Percentiles rank a stretch among this genome's conserved stretches.
Conservation (phyloP, 257 asterid species). For the Linaria vulgaris region DNA sequence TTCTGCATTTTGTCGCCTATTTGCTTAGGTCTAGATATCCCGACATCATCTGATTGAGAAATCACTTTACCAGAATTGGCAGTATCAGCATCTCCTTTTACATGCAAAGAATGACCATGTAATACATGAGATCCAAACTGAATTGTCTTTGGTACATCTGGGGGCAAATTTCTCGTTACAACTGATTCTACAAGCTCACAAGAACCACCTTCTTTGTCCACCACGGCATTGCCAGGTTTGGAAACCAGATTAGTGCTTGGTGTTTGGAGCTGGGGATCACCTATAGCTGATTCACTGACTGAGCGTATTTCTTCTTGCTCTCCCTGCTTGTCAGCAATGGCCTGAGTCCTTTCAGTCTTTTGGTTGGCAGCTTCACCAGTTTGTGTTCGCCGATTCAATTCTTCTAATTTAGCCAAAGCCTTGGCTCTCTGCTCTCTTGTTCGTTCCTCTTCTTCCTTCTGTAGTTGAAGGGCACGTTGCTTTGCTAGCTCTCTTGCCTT, state of each 20-base stretch:
- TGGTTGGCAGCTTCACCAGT: conserved; percentile 47
- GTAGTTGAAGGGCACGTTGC: conserved; percentile 75
- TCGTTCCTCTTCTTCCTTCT: conserved; percentile 94
- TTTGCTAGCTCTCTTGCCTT: conserved; percentile 72
- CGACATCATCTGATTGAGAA: conserved; percentile 49
- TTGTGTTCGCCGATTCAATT: conserved; percentile 73
- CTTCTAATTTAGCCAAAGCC: conserved; percentile 91
- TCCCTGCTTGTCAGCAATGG: conserved; percentile 23
- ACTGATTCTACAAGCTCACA: conserved; percentile 38
- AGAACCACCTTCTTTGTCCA: conserved; percentile 26
- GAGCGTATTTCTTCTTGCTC: conserved; percentile 37
- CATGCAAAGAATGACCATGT: conserved; percentile 32
- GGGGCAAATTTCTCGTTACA: conserved; percentile 31
- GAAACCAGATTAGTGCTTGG: conserved; percentile 30
- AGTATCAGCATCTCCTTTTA: conserved; percentile 38
- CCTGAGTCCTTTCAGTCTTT: conserved; percentile 38
- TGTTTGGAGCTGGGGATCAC: conserved; percentile 37
- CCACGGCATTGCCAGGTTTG: conserved; percentile 31
- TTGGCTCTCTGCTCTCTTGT: conserved; percentile 84
- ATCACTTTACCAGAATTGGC: conserved; percentile 31
- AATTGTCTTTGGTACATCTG: conserved; percentile 33
- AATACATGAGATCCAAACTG: conserved; percentile 35
- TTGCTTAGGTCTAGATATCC: conserved; percentile 44
- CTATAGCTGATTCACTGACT: conserved; percentile 34
- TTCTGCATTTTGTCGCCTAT: conserved; percentile 56